Evolutionary conservation across 108 stramenopile species (phyloP), one percentile per base, ranked within the genome.

Genomic region (Bacterosira constricta): DNA sequence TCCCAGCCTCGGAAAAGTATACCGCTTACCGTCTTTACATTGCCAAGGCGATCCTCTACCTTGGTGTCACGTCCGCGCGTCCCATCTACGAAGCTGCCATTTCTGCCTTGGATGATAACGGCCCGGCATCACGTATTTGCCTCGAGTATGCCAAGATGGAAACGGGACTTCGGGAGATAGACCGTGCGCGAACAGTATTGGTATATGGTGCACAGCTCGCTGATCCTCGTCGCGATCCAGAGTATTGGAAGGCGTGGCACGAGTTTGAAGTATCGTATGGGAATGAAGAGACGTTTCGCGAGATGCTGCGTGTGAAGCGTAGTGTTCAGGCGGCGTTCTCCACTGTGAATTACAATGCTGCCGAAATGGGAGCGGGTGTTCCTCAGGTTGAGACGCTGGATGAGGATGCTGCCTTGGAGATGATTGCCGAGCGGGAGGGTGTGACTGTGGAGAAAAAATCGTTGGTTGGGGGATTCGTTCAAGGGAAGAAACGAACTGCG

Each of bases 261-360:
- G 98, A 99, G 54, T 99, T 99, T 82, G 98, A 99, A 75, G 94
- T 97, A 52, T 73, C 83, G 4, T 87, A 96, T 73, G 99, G 99
- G 11, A 99, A 98, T 71, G 97, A 98, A 73, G 98, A 99, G 58
- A 98, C 99, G 18, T 99, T 97, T 81, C 83, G 94, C 26, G 98
- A 99, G 58, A 98, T 99, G 97, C 80, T 98, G 0, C 82, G 96
- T 1, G 85, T 97, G 60, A 96, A 98, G 77, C 84, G 97, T 36
- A 85, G 93, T 44, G 97, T 99, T 1, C 86, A 96, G 74, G 95
- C 92, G 49, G 88, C 96, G 20, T 98, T 96, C 71, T 87, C 93
- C 11, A 86, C 92, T 6, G 92, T 95, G 7, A 96, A 94, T 67
- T 96, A 97, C 84, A 96, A 94, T 83, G 93, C 93, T 44, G 91